Evolutionary conservation across 306 rosid species (phyloP), one percentile per base, ranked within the genome.

Genomic region (Vigna mungo): DNA sequence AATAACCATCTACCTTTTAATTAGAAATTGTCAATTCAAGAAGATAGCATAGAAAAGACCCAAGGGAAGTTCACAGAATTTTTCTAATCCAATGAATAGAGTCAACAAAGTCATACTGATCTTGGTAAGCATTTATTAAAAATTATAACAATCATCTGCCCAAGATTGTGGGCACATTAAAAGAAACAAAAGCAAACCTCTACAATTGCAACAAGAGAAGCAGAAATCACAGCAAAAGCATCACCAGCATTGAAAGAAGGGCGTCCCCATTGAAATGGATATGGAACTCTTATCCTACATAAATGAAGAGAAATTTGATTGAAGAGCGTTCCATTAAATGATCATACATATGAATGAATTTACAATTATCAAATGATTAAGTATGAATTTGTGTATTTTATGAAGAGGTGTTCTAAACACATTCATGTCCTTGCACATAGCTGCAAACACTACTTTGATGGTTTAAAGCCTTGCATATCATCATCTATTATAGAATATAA

Each of bases 261-360:
- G 51, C 83, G 9, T 21, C 96, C 97, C 98, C 98, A 95, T 87
- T 88, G 98, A 85, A 92, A 88, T 52, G 98, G 98, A 86, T 88
- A 92, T 46, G 98, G 98, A 79, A 92, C 75, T 84, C 92, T 90
- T 74, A 94, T 68, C 98, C 98, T 95, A 86, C 83, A 81, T 46
- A 55, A 60, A 71, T 61, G 78, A n/a, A 75, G 60, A 30, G 16
- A 61, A 48, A 72, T 54, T 14, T 56, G 30, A 53, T 39, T 58
- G 9, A 52, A 56, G 58, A 46, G 64, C 41, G 32, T 53, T 6
- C 4, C 8, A 54, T 72, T 30, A 64, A 51, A 52, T 37, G 34
- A 71, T 36, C 56, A 73, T 77, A 51, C 37, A 41, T 41, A 60
- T 21, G 30, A 72, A 39, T 25, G 68, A 73, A 76, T 44, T 60